These are phyloP conservation scores for Clitoria ternatea DNA, from an alignment of 306 rosid species.

Conservation along the genomic window DNA sequence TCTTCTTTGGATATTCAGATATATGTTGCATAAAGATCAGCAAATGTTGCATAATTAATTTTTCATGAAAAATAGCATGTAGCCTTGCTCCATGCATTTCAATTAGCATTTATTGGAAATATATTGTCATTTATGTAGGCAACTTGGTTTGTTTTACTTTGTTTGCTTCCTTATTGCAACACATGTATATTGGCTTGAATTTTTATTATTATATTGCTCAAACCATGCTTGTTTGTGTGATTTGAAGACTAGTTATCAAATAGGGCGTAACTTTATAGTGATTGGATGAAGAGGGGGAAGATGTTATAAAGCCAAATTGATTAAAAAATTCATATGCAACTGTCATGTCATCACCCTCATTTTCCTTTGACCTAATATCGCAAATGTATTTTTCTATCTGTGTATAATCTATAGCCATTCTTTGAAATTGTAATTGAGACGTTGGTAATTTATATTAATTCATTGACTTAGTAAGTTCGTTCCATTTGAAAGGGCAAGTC, in stretches of 20 bases:
- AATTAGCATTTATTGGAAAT: not conserved
- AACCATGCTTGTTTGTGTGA: not conserved
- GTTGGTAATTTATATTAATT: conserved; percentile 10
- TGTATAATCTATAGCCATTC: not conserved
- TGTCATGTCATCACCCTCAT: not conserved
- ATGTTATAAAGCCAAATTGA: conserved; percentile 2
- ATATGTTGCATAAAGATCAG: not conserved
- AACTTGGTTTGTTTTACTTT: not conserved
- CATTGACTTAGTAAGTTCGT: not conserved
- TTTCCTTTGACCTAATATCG: conserved; percentile 1
- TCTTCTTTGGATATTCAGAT: conserved; percentile 10
- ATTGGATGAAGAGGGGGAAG: not conserved
- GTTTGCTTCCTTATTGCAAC: not conserved
- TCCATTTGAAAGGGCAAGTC: conserved; percentile 55
- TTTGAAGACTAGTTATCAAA: conserved; percentile 4
- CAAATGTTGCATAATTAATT: not conserved
- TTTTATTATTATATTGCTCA: not conserved
- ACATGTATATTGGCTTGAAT: not conserved
- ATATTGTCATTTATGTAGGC: not conserved
- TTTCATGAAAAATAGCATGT: not conserved
- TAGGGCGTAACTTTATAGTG: not conserved
- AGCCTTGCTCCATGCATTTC: not conserved
- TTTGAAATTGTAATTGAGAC: not conserved
- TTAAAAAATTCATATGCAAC: not conserved
- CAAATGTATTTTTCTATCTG: not conserved